These are phyloP conservation scores for Leonotis leonurus DNA, from an alignment of 257 asterid species.

Conservation along the genomic window DNA sequence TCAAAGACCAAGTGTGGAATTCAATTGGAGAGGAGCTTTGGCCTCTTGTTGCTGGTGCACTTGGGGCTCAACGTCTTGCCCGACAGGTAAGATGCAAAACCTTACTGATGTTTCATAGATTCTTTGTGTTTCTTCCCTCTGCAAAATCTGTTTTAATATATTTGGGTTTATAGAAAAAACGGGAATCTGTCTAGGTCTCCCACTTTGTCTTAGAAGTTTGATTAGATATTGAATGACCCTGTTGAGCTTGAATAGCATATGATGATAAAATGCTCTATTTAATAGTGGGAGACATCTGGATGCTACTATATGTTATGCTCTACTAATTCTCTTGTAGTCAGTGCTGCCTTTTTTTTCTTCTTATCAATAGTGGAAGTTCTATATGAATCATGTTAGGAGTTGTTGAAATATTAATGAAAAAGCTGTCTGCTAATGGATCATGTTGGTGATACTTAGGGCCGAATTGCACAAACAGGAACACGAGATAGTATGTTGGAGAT, in stretches of 20 bases:
- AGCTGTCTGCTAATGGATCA: slow-evolving; percentile 15
- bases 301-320: background rate
- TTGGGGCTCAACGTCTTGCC: slow-evolving; percentile 79
- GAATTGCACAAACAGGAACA: slow-evolving; percentile 70
- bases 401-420: slow-evolving; percentile 7
- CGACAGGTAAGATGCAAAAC: slow-evolving; percentile 54
- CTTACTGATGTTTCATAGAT: background rate
- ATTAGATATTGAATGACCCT: background rate
- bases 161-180: background rate
- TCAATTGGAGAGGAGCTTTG: slow-evolving; percentile 66
- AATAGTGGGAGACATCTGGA: background rate
- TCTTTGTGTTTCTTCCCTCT: background rate
- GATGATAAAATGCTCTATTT: background rate
- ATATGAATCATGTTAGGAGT: background rate
- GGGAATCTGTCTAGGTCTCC: background rate
- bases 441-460: slow-evolving; percentile 46
- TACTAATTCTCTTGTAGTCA: background rate
- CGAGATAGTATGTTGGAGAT: slow-evolving; percentile 94
- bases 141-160: background rate
- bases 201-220: background rate
- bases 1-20: slow-evolving; percentile 71
- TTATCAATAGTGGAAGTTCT: slow-evolving; percentile 10
- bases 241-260: background rate
- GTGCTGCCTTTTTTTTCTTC: background rate
- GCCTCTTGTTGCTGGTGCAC: slow-evolving; percentile 69